Evolutionary conservation across 768 basidiomycete genomes (phyloP), one percentile per base, ranked within the genome.

Genomic region (Suillus ampliporus): DNA sequence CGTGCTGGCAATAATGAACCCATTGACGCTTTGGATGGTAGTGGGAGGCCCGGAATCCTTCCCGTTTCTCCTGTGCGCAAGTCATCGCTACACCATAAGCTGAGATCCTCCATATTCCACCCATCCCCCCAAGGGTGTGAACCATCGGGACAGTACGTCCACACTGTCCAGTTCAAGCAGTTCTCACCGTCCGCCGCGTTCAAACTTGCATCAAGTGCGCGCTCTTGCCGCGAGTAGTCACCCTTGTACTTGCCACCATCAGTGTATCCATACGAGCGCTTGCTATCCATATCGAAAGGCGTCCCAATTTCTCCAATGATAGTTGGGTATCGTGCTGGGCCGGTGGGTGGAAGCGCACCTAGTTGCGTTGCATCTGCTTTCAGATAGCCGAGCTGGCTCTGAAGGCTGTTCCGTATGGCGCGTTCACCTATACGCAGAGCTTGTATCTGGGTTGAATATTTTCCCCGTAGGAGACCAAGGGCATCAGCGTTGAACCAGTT

Each of bases 101-200:
- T 94, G 62, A 99, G 74, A 77, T 99, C 97, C 78, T 99, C 97
- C 77, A 92, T 86, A 74, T 98, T 96, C 97, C 96, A 99, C 1
- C 89, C 89, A 76, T 99, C 97, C 15, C 97, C 95, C 93, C 92
- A 97, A 71, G 85, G 79, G 71, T 98, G 94, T 28, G 81, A 82
- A 70, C 89, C 89, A 68, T 97, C 92, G 0, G 91, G 80, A 63
- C 90, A 90, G 72, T 96, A 97, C 38, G 88, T 91, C 95, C 95
- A 97, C 10, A 94, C 78, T 51, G 94, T 95, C 74, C 86, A 97
- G 68, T 83, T 93, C 62, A 96, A 74, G 40, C 75, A 83, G 67
- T 94, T 94, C 11, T 76, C 72, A 0, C 93, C 95, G 72, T 97
- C 95, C 26, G 85, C 82, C 6, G 84, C 91, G 65, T 91, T 90